Conservation (phyloP, 176 grass and related monocot genomes). For the Rhipidocladum racemiflorum region DNA sequence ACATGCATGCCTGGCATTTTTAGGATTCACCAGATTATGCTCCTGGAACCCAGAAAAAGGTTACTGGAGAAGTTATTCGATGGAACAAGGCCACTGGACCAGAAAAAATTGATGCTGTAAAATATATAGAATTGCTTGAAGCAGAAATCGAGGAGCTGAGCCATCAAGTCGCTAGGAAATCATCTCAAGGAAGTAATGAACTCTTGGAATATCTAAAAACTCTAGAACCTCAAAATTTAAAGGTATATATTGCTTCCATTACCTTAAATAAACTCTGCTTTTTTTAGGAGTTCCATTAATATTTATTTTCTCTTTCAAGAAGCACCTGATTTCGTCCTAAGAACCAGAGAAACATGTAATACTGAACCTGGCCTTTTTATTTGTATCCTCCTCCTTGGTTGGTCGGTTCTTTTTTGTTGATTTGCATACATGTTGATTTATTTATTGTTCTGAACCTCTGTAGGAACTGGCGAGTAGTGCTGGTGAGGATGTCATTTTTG, state of each 20-base stretch:
- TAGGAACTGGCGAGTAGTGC: conserved; percentile 82
- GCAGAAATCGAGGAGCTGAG: conserved; percentile 84
- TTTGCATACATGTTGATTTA: conserved; percentile 6
- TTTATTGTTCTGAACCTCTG: conserved; percentile 13
- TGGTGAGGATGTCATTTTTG: conserved; percentile 88
- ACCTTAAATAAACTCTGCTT: neutral
- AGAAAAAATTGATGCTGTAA: conserved; percentile 83
- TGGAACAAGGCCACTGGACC: conserved; percentile 84
- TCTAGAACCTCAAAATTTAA: conserved; percentile 94
- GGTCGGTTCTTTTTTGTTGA: neutral
- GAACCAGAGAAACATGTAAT: neutral
- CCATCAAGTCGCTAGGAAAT: conserved; percentile 60
- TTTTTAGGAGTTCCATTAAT: neutral
- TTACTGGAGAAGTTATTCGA: conserved; percentile 81
- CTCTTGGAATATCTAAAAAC: conserved; percentile 84
- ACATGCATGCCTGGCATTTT: conserved; percentile 13
- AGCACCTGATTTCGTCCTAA: neutral
- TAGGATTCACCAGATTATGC: conserved; percentile 72
- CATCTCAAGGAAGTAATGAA: conserved; percentile 67
- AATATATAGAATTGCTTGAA: conserved; percentile 94
- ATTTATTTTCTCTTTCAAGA: neutral
- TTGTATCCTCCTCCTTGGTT: neutral
- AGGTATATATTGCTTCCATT: conserved; percentile 44
- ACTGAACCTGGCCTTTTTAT: neutral
- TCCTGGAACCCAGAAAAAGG: conserved; percentile 88